Evolutionary conservation across 257 asterid genomes (phyloP).

Genomic region (Dorcoceras hygrometricum): DNA sequence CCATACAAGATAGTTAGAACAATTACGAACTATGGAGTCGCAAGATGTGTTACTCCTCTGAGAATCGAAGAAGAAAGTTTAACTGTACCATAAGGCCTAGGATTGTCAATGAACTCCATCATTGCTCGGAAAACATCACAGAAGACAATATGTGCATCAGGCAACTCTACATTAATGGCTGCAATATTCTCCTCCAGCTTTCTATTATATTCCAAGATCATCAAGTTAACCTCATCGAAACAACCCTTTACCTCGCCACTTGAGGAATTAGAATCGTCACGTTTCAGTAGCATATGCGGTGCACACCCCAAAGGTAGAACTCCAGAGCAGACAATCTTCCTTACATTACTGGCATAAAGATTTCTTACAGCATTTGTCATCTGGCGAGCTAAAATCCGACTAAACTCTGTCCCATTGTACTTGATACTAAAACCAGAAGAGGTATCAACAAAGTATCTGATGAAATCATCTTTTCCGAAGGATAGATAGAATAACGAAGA

Average conservation of each 20-base stretch:
- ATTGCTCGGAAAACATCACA: constrained; percentile 52
- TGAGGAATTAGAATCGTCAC: constrained; percentile 26
- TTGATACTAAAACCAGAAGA: constrained; percentile 17
- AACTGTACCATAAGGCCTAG: constrained; percentile 40
- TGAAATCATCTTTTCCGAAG: constrained; percentile 60
- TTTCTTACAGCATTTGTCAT: constrained; percentile 46
- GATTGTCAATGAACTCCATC: constrained; percentile 51
- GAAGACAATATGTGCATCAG: constrained; percentile 34
- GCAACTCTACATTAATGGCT: constrained; percentile 37
- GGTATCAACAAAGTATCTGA: constrained; percentile 34
- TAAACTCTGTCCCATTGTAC: constrained; percentile 26
- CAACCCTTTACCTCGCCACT: constrained; percentile 29
- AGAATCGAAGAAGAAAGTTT: background rate
- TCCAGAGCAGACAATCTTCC: constrained; percentile 60
- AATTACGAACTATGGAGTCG: background rate
- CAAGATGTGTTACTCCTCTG: background rate
- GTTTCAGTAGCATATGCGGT: constrained; percentile 33
- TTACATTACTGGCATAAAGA: constrained; percentile 40
- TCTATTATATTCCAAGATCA: constrained; percentile 46
- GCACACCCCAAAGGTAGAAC: constrained; percentile 66
- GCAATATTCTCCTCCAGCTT: constrained; percentile 44
- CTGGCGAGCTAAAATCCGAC: constrained; percentile 44
- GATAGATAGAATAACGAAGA: constrained; percentile 65
- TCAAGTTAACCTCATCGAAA: constrained; percentile 41
- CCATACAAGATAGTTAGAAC: background rate